Evolutionary conservation across 2,329 filamentous ascomycete species (phyloP).

Genomic region (Ophiosphaerella herpotricha): DNA sequence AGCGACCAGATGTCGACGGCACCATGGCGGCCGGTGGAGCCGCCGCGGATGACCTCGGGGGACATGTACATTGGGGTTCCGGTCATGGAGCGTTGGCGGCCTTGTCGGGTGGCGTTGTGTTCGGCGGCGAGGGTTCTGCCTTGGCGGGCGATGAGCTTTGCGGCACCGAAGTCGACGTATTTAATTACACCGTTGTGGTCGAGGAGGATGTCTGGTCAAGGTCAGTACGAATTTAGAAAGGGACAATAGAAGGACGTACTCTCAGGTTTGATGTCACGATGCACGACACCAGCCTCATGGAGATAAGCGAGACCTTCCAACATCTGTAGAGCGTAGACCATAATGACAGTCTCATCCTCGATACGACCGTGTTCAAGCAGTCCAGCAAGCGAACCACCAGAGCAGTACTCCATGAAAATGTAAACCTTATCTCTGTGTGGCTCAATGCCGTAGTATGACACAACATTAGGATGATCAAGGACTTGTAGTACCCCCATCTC

Average conservation of each 20-base stretch:
- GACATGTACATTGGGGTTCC: conserved; percentile 99
- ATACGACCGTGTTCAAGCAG: conserved; percentile 94
- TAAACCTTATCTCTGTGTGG: conserved; percentile 99
- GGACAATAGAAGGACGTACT: conserved; percentile 62
- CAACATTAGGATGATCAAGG: conserved; percentile 95
- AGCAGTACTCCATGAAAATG: conserved; percentile 99
- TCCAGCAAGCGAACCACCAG: conserved; percentile 86
- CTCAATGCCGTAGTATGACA: conserved; percentile 97
- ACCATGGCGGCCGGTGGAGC: conserved; percentile 71
- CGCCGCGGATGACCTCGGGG: conserved; percentile 94
- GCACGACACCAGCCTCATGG: conserved; percentile 87
- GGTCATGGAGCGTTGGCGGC: conserved; percentile 83
- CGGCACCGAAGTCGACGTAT: conserved; percentile 97
- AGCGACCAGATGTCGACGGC: conserved; percentile 96
- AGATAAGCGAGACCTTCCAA: conserved; percentile 92
- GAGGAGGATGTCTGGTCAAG: conserved; percentile 76
- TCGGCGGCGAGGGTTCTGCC: conserved; percentile 80
- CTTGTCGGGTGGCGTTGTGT: conserved; percentile 56
- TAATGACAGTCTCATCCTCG: conserved; percentile 95
- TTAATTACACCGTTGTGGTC: conserved; percentile 99
- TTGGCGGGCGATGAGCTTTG: conserved; percentile 93
- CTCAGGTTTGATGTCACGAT: conserved; percentile 97
- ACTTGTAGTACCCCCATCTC: conserved; percentile 97
- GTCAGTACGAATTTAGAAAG: conserved; percentile 23
- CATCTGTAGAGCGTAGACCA: conserved; percentile 93